Evolutionary conservation across 768 basidiomycete genomes (phyloP), one percentile per base, ranked within the genome.

Genomic region (Lanmaoa pseudosensibilis): DNA sequence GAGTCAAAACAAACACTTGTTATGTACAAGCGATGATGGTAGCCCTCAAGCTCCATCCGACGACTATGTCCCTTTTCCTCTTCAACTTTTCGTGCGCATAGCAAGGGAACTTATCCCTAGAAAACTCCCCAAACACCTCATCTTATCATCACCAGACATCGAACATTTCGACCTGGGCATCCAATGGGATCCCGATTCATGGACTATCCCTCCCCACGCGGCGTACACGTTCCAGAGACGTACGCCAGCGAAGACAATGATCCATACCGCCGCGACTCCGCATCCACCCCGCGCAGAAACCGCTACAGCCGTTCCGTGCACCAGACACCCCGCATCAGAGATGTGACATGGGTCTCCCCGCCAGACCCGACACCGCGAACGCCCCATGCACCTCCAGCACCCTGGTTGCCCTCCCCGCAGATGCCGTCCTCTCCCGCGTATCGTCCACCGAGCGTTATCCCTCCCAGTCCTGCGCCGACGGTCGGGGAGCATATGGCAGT

Each of bases 401-500:
- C 53, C 0, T 56, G 59, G 56, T 4, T 44, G 5, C 52, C 54
- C 46, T 32, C 55, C 34, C 33, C 38, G 1, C 56, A 44, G 7
- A 45, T 16, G 9, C 59, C 60, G 2, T 56, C 59, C 21, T 46
- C 66, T 5, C 58, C 67, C 7, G 33, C n/a, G 11, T 56, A 50
- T 25, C 52, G 63, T 18, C 57, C 62, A 9, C 58, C 58, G 18
- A 57, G 53, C 40, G 10, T 19, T 33, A 44, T 45, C 16, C 56
- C 58, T 4, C 54, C 69, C 11, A 70, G 70, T n/a, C 68, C 60
- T 2, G 60, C 54, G 15, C 56, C 59, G 7, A 63, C 71, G 3
- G 65, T 71, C n/a, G 69, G 67, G 21, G 69, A 71, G 41, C 71
- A 65, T 36, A 71, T 71, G 69, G 43, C 30, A 2, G 44, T 73